Base-by-base conservation (phyloP, 345 rosid species). In the Stellera chamaejasme region DNA sequence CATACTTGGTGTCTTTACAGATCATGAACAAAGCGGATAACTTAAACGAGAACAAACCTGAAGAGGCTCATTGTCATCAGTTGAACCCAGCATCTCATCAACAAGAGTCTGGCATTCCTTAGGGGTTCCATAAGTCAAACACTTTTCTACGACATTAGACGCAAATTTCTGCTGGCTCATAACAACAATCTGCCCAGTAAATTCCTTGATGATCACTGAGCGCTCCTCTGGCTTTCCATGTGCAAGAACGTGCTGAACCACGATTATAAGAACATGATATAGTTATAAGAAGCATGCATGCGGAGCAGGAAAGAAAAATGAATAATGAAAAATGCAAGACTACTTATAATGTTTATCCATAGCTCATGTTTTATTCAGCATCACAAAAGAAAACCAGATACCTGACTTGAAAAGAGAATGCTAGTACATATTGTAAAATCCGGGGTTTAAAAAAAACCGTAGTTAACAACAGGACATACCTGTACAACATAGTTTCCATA, bases 151-250 rank as follows among this genome's bases (percentile, higher is more conserved):
- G 57, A 92, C 98, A 58, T 92, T 92, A 7, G 98, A 92, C n/a
- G 98, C 98, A 72, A 92, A 92, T 75, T 92, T 92, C 66, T 92
- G 98, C 73, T 92, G 98, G 63, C 98, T 92, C 98, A 92, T 92
- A 59, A 79, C 84, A 66, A 92, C 93, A 28, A 92, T 86, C 74
- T 83, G 87, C 61, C 96, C 98, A 10, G 88, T 77, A 57, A 92
- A 59, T 58, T 84, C 84, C 68, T 66, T 79, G 43, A 92, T 82
- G 65, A 92, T 84, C 41, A 76, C 70, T 14, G 96, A 65, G 27
- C 98, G 95, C 67, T 92, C 98, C 46, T 80, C 75, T 13, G 89
- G 82, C 66, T 92, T 84, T 25, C 98, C 98, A 48, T 88, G 98
- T 83, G 88, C 96, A 67, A 92, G 78, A 39, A 92, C 96, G 74